Base-by-base conservation (phyloP, 345 rosid genomes). In the Bruguiera parviflora region DNA sequence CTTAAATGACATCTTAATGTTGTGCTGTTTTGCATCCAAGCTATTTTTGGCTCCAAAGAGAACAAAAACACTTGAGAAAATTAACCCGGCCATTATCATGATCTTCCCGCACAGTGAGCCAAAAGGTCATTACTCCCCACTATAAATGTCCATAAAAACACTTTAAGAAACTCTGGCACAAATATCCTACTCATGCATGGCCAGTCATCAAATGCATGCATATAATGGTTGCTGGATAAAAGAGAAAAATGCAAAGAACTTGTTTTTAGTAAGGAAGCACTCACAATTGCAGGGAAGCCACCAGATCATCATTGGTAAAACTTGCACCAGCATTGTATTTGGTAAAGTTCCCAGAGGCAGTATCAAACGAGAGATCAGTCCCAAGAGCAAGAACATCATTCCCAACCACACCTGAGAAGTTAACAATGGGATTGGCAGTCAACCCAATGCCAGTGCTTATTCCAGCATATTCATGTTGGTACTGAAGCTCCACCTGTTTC, bases 321-420 rank as follows among this genome's bases (percentile, higher is more conserved):
- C 78, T 86, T 73, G 90, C 60, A 32, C 91, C 97, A 20, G 91
- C 91, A 73, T 96, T 96, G 77, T 66, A 79, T 56, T 92, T 90
- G 29, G 89, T 90, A 65, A 96, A 84, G 70, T 86, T 86, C 59
- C 99, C 91, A 75, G 81, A 35, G 31, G 88, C 86, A 11, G 92
- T 89, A 73, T 96, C 89, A 69, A 92, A 96, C 27, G 92, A 76
- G 3, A 90, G 85, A 79, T 96, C 97, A n/a, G 99, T 86, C 69
- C 99, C 99, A 53, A 90, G 77, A 66, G 96, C 77, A 69, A 89
- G 35, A 29, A 47, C 19, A 35, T 75, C 77, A 74, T 76, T 85
- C 60, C 99, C 99, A 66, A 96, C 71, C 65, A 92, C 98, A 58
- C 97, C 91, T 35, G 99, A 85, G 82, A 96, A 90, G 77, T 89